Evolutionary conservation across 1,139 yeast species (phyloP).

Genomic region (Protomyces inundatus): DNA sequence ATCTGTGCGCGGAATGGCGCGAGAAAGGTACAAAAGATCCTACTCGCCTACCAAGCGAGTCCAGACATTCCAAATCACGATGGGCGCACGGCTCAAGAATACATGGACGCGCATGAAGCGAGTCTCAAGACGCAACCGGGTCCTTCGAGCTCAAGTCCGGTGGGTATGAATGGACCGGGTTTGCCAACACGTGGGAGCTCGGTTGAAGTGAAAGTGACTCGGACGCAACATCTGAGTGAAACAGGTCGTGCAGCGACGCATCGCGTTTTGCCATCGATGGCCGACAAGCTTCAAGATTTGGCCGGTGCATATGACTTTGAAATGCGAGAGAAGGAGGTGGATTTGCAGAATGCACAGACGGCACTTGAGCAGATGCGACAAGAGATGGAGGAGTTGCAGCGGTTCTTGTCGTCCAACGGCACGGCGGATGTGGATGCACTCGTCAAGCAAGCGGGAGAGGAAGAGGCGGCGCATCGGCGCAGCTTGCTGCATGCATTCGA

Average conservation of each 20-base stretch:
- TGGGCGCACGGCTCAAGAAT: constrained; percentile 71
- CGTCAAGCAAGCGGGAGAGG: constrained; percentile 37
- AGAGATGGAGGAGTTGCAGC: constrained; percentile 38
- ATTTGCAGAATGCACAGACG: constrained; percentile 45
- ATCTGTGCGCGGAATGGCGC: constrained; percentile 84
- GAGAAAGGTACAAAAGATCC: constrained; percentile 64
- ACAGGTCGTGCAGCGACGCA: constrained; percentile 51
- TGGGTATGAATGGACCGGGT: background rate
- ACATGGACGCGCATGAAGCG: constrained; percentile 39
- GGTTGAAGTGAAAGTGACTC: background rate
- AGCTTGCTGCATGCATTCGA: constrained; percentile 15
- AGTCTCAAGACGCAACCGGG: constrained; percentile 10
- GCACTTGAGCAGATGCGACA: constrained; percentile 43
- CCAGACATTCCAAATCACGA: constrained; percentile 66
- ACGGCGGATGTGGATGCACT: constrained; percentile 36
- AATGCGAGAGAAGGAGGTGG: constrained; percentile 49
- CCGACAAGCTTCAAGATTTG: constrained; percentile 49
- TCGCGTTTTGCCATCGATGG: constrained; percentile 43
- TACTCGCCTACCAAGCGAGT: constrained; percentile 67
- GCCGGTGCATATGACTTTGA: constrained; percentile 55
- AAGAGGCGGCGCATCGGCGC: constrained; percentile 6
- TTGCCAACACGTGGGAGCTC: background rate
- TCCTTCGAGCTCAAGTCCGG: constrained; percentile 7
- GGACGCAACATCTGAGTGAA: constrained; percentile 42
- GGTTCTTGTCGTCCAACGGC: constrained; percentile 27